Evolutionary conservation across 768 basidiomycete species (phyloP).

Genomic region (Naganishia onofrii): DNA sequence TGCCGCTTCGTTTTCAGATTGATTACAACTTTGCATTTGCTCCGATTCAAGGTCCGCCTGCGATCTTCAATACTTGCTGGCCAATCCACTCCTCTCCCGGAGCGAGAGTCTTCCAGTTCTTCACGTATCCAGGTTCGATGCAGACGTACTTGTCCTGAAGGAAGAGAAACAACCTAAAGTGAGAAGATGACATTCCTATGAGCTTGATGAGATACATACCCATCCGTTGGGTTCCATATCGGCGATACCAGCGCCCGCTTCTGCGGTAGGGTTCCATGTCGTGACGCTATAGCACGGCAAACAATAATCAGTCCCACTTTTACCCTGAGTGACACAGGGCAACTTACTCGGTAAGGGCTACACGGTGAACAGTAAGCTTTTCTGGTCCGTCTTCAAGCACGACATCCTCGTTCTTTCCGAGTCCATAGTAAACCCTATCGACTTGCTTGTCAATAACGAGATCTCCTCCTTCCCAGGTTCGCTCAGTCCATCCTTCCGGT

Average conservation of each 20-base stretch:
- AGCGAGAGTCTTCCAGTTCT: slow-evolving; percentile 65
- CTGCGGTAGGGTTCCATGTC: slow-evolving; percentile 88
- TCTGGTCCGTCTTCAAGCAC: slow-evolving; percentile 45
- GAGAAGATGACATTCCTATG: too few relatives aligned
- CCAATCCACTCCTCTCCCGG: slow-evolving; percentile 73
- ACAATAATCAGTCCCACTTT: slow-evolving; percentile 25
- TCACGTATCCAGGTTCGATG: slow-evolving; percentile 83
- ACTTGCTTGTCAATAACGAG: slow-evolving; percentile 40
- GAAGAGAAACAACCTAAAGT: too few relatives aligned
- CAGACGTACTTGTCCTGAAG: slow-evolving; percentile 79
- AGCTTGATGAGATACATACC: slow-evolving; percentile 55
- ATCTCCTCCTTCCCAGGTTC: slow-evolving; percentile 54
- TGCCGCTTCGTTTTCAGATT: neutral
- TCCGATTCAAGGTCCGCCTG: slow-evolving; percentile 10
- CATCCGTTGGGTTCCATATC: slow-evolving; percentile 91
- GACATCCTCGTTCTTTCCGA: slow-evolving; percentile 42
- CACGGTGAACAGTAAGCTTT: slow-evolving; percentile 40
- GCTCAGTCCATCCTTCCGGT: slow-evolving; percentile 54
- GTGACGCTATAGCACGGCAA: slow-evolving; percentile 61
- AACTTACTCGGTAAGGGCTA: slow-evolving; percentile 49
- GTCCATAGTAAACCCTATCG: slow-evolving; percentile 48
- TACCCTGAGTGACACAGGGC: neutral
- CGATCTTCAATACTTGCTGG: slow-evolving; percentile 64
- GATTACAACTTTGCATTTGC: neutral
- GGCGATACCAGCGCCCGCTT: slow-evolving; percentile 66